Base-by-base conservation (phyloP, 768 basidiomycete species). In the Auriscalpium microsporum region DNA sequence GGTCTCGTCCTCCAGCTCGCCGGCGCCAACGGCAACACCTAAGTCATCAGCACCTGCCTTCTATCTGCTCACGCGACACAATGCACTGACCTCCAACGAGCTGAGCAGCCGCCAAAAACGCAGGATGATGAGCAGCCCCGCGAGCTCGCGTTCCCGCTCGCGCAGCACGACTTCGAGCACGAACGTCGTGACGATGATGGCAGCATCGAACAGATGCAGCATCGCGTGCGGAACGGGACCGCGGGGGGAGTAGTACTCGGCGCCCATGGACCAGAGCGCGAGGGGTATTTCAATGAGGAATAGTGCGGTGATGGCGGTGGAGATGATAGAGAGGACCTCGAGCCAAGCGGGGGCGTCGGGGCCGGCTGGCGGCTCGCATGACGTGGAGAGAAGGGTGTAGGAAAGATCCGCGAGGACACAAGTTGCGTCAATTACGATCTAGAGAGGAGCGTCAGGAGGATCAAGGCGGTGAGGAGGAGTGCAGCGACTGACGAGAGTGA, bases 261-360 rank as follows among this genome's bases (percentile, higher is more conserved):
- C 46, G 8, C 90, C 88, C 34, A 87, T 76, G 0, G 84, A 78
- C 79, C 81, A 89, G 11, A 87, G 55, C 2, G 80, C 71, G 47
- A 87, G 56, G 2, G 89, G 86, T 51, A 92, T 86, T 80, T 92
- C 90, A 57, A 83, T 28, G 35, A 92, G 66, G 77, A 92, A 91
- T 65, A 87, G 64, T 5, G 79, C 77, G 55, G 84, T 88, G 50
- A 92, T 90, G 47, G 52, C 65, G 42, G 87, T 75, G 5, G 88
- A 90, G 52, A 86, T 68, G 53, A 78, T 73, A 8, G 83, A 69
- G 36, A 89, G 70, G 34, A 82, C 68, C 57, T 81, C 76, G 10
- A 91, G 76, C 86, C 85, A 90, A 19, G 63, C 40, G 1, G 85
- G 85, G 16, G 65, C 63, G 13, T 78, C 77, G 28, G 74, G 70